Evolutionary conservation across 176 grass and related monocot species (phyloP), one percentile per base, ranked within the genome.

Genomic region (Metroxylon sagu): DNA sequence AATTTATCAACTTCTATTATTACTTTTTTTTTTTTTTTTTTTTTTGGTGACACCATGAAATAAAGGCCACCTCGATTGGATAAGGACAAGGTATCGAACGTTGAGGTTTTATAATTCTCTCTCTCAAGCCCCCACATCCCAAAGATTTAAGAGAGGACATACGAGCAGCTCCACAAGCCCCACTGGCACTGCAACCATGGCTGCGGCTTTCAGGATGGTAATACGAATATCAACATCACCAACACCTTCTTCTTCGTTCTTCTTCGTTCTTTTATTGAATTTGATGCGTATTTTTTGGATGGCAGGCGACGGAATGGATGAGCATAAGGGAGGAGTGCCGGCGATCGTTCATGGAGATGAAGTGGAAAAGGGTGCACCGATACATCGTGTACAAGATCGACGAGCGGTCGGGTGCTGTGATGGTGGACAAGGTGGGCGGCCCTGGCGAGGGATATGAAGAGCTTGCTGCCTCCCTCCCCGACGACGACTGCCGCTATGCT

Each of bases 371-470:
- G 26, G 80, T 87, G 57, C 86, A 89, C 71, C 73, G 91, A 5
- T 95, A 90, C 74, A 83, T 95, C 61, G 91, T 95, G 29, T 95
- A 75, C 86, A 95, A 87, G 91, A 95, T 95, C 86, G 87, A 95
- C 86, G 86, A 95, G 74, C 63, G 75, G 50, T 77, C 91, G 10
- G 79, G 83, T 57, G 83, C 84, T 57, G 83, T 95, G 74, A 67
- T 87, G 77, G 91, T 95, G 77, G 86, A 90, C 77, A 74, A 79
- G 68, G 86, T 95, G 28, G 91, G 91, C 30, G 83, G 71, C 5
- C 86, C 83, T 16, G 91, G 86, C 0, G 91, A 95, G 2, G 86
- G 91, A 0, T 95, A 95, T 77, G 86, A 95, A 17, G 83, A 83
- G 74, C 81, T 95, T 10, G 79, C 88, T 18, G 86, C 91, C 52